Evolutionary conservation across 208 protist genomes (phyloP).

Genomic region (Endotrypanum monterogeii): DNA sequence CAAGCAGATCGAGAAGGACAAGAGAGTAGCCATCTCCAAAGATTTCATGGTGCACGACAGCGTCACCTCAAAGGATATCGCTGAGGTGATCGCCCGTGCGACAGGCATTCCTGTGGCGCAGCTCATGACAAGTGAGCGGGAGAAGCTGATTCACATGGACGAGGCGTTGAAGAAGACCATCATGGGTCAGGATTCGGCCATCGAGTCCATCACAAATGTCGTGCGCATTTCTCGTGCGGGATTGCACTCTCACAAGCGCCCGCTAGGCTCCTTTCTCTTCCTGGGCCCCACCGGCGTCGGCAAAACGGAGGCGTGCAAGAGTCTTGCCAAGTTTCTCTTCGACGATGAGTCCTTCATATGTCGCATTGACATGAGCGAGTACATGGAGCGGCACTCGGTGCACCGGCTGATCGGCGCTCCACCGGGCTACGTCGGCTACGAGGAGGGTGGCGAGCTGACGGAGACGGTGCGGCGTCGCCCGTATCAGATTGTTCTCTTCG

Average conservation of each 20-base stretch:
- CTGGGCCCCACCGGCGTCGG: slow-evolving; percentile 95
- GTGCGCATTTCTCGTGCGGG: slow-evolving; percentile 96
- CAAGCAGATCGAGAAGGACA: slow-evolving; percentile 88
- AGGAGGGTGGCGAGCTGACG: slow-evolving; percentile 98
- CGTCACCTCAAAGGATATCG: slow-evolving; percentile 94
- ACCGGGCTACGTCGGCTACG: slow-evolving; percentile 98
- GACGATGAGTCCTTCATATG: slow-evolving; percentile 97
- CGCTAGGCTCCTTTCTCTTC: slow-evolving; percentile 96
- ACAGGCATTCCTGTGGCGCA: slow-evolving; percentile 98
- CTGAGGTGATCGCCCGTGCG: slow-evolving; percentile 95
- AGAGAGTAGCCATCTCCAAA: slow-evolving; percentile 88
- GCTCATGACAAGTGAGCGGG: slow-evolving; percentile 89
- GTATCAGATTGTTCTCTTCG: slow-evolving; percentile 98
- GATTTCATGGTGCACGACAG: slow-evolving; percentile 95
- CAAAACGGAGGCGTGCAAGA: slow-evolving; percentile 98
- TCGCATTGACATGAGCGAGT: slow-evolving; percentile 99
- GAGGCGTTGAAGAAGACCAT: slow-evolving; percentile 89
- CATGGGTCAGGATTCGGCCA: slow-evolving; percentile 97
- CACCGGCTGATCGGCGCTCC: slow-evolving; percentile 97
- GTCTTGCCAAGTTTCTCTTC: slow-evolving; percentile 95
- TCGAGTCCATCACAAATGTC: slow-evolving; percentile 94
- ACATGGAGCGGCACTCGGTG: slow-evolving; percentile 97
- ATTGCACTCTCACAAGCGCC: slow-evolving; percentile 89
- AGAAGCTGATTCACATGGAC: slow-evolving; percentile 91
- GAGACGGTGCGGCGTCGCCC: slow-evolving; percentile 97